A percentile compares a stretch with the other conserved stretches of the same genome.
Evolutionary conservation across 2,329 filamentous ascomycete species (phyloP).

Genomic region (Teratosphaeria epicoccoides): DNA sequence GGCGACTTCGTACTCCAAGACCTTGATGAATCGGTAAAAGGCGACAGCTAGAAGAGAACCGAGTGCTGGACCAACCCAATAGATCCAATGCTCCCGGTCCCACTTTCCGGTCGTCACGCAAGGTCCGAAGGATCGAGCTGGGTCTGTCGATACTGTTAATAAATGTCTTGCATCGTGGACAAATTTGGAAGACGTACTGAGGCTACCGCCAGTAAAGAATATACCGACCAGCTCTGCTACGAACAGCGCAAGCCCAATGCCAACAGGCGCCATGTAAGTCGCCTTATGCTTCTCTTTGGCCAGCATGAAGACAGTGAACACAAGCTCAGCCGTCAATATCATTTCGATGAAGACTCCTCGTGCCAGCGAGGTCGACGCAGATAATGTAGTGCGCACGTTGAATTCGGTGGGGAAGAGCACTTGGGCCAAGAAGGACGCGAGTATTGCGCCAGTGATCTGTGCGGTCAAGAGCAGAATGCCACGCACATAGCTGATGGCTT

Average conservation of each 20-base stretch:
- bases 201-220: conserved; percentile 33
- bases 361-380: conserved; percentile 39
- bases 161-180: background rate
- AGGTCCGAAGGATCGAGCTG: conserved; percentile 24
- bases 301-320: conserved; percentile 58
- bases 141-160: conserved; percentile 15
- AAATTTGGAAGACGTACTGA: conserved; percentile 15
- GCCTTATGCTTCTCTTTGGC: conserved; percentile 60
- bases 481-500: conserved; percentile 45
- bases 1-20: conserved; percentile 32
- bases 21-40: conserved; percentile 32
- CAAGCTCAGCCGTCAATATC: conserved; percentile 53
- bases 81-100: conserved; percentile 23
- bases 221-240: conserved; percentile 43
- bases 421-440: conserved; percentile 47
- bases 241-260: conserved; percentile 62
- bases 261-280: conserved; percentile 60
- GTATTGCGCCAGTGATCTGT: conserved; percentile 50
- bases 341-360: conserved; percentile 58
- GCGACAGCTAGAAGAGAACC: conserved; percentile 22
- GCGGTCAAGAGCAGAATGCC: conserved; percentile 43
- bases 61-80: conserved; percentile 13
- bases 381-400: conserved; percentile 47
- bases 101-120: conserved; percentile 21
- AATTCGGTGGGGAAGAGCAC: conserved; percentile 49